Evolutionary conservation across 345 rosid genomes (phyloP), one percentile per base, ranked within the genome.

Genomic region (Pseudoturritis turrita): DNA sequence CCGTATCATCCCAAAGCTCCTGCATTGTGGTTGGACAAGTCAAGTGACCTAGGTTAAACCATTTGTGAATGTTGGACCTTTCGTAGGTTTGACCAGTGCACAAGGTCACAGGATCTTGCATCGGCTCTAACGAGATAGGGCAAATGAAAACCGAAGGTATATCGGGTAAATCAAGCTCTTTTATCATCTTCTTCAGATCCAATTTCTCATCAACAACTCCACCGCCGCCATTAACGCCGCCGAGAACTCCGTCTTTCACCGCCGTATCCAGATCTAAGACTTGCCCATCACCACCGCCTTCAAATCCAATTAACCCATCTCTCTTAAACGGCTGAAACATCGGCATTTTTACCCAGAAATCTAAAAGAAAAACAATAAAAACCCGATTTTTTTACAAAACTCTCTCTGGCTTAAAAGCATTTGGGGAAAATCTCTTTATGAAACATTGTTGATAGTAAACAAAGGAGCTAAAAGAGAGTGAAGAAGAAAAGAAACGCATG

Each of bases 21-120:
- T 86, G 91, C 91, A 86, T 88, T 56, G 91, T 88, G 2, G 89
- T 85, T 25, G 95, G 95, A 73, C 95, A 88, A 45, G 87, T 88
- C 74, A 70, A 79, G 70, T 82, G 91, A 18, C 91, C 89, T 44
- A 86, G 47, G 61, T 70, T 69, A 40, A 88, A 81, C 91, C 95
- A 88, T 69, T 73, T 85, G 56, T 85, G 74, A 64, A 88, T 88
- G 78, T 86, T 83, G 61, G 82, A 79, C 66, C 87, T 79, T 58
- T 88, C 89, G 19, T 88, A 88, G 60, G 95, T 88, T 62, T 88
- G 91, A 25, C 95, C 91, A 7, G 91, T 88, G 77, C 94, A 88
- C 49, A 86, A 78, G 29, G 94, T 88, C 28, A 88, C 91, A 0
- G 91, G 95, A 77, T 88, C 89, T 71, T 78, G 85, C 91, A 88